Percentiles rank a stretch among this genome's conserved stretches.
phyloP scores from a whole-genome alignment of 345 rosid genomes.

The Brassica rapa region DNA sequence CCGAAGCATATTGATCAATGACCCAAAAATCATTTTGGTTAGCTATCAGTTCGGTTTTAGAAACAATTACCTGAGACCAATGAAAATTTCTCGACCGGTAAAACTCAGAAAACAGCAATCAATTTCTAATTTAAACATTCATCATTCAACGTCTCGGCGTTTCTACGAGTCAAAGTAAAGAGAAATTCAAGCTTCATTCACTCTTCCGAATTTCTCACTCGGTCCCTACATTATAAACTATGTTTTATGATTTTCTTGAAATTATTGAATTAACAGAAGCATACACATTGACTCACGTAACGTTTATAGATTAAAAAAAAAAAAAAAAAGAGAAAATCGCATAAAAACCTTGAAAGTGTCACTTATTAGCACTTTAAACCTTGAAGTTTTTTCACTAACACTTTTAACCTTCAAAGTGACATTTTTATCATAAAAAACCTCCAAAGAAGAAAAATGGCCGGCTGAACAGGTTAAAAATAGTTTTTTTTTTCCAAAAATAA shows the following conservation, averaged over 20 bases:
- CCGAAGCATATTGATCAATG: background rate
- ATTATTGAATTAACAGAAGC: background rate
- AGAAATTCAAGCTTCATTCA: background rate
- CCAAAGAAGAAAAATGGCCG: too few species aligned
- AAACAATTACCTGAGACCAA: background rate
- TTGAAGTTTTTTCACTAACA: too few species aligned
- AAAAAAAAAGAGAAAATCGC: background rate
- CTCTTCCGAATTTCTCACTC: background rate
- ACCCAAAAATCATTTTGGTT: background rate
- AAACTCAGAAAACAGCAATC: background rate
- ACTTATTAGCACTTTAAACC: too few species aligned
- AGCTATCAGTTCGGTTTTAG: background rate
- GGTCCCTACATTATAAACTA: conserved; percentile 6
- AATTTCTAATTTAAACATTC: conserved; percentile 4
- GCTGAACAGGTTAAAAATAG: too few species aligned
- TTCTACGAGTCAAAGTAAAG: conserved; percentile 3
- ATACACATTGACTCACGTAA: background rate
- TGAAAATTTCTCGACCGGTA: background rate
- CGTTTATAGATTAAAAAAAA: background rate
- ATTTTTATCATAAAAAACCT: too few species aligned
- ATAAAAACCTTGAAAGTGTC: too few species aligned
- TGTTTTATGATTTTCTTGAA: background rate
- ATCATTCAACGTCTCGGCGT: conserved; percentile 21
- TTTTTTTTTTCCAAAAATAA: too few species aligned
- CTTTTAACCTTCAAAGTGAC: too few species aligned